Evolutionary conservation across 192 early-diverging fungal species (phyloP), one percentile per base, ranked within the genome.

Genomic region (Umbelopsis sp.): DNA sequence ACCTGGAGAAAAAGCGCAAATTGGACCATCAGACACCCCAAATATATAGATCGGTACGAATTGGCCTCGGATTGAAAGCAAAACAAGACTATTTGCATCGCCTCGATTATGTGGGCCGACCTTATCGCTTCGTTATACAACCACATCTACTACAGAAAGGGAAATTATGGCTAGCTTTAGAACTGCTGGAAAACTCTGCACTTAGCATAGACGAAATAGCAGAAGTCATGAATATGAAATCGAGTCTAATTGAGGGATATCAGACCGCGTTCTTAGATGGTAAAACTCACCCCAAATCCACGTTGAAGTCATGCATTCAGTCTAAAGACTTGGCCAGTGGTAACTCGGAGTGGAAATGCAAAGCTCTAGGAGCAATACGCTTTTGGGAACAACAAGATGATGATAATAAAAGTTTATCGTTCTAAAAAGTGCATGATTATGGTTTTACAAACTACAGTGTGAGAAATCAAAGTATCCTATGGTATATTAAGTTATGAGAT

Each of bases 111-210:
- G 64, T 78, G 4, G 58, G 45, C 46, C 68, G 47, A 18, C 61
- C 49, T 13, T 78, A 78, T 49, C 77, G 77, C 15, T 73, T 52
- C 44, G 61, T 71, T 3, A 13, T 71, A 35, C 35, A 65, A n/a
- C 72, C 68, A 18, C 45, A 70, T 7, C 47, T 70, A 25, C 30
- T 78, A 11, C 58, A 69, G 47, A 78, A 78, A n/a, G 76, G 76
- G 67, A 82, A 48, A 78, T 30, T 58, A 9, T 66, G 68, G 73
- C 41, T 58, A 4, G 46, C 69, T n/a, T 49, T 75, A 10, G 46
- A 46, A 33, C 22, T 66, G 61, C 15, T 69, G 0, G 49, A 66
- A 21, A 45, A 44, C 16, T 61, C 55, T 3, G 12, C 64, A 10
- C 11, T 68, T 5, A 41, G 41, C 47, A 45, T 27, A 21, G n/a